Conservation (phyloP, 2,329 filamentous ascomycete genomes). For the Calonectria honghensis region DNA sequence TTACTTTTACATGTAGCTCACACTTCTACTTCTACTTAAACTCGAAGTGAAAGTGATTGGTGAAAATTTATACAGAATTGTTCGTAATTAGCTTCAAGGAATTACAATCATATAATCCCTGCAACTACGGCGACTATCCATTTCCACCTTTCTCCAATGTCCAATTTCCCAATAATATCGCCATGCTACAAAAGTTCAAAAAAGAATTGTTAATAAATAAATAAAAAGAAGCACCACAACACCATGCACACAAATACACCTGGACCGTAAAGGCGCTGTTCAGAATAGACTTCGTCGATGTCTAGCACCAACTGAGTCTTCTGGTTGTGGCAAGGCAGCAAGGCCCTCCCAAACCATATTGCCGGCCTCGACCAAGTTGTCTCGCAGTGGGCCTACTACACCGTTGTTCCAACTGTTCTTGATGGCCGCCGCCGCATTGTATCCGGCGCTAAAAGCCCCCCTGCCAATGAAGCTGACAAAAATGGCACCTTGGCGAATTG, state of each 20-base stretch:
- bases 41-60: not conserved
- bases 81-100: not conserved
- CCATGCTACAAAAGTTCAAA: no score
- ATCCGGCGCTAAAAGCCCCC: slow-evolving; percentile 34
- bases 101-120: not conserved
- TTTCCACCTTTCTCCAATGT: not conserved
- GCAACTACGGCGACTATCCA: not conserved
- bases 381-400: slow-evolving; percentile 6
- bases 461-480: slow-evolving; percentile 22
- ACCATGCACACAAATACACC: no score
- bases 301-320: not conserved
- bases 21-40: not conserved
- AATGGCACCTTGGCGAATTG: slow-evolving; percentile 21
- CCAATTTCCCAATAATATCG: not conserved
- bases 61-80: not conserved
- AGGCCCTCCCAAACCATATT: slow-evolving; percentile 41
- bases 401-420: not conserved
- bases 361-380: not conserved
- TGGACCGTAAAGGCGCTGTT: not conserved
- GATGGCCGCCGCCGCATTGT: not conserved
- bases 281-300: not conserved
- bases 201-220: no score
- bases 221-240: no score
- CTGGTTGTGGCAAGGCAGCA: slow-evolving; percentile 26
- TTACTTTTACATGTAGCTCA: not conserved